phyloP scores from a whole-genome alignment of 2,329 filamentous ascomycete genomes.

The Beauveria scarabaeidicola region DNA sequence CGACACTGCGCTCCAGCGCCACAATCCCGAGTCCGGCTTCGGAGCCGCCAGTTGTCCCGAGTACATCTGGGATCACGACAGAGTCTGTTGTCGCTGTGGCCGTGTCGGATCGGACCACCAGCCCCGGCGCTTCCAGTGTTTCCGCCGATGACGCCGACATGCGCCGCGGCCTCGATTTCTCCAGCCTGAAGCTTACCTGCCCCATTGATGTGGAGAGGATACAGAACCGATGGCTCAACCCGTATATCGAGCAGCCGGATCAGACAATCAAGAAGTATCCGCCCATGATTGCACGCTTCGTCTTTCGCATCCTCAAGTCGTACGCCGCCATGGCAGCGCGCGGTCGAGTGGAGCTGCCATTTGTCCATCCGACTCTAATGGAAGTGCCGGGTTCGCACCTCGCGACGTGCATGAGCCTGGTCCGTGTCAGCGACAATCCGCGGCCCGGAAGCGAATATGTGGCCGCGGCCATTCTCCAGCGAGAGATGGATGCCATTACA shows the following conservation, averaged over 20 bases:
- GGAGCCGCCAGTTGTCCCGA: background rate
- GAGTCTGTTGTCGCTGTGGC: background rate
- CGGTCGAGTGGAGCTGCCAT: background rate
- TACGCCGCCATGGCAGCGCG: conserved; percentile 6
- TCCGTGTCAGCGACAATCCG: background rate
- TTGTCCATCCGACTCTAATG: background rate
- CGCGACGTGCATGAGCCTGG: conserved; percentile 3
- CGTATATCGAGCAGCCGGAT: background rate
- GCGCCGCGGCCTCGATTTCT: background rate
- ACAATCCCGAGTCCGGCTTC: background rate
- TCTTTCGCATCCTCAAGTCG: conserved; percentile 4
- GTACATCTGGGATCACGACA: background rate
- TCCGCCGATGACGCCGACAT: background rate
- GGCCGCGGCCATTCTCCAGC: background rate
- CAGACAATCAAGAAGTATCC: conserved; percentile 4
- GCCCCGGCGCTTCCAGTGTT: background rate
- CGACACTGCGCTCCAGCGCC: background rate
- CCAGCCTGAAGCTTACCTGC: background rate
- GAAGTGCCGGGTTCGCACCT: background rate
- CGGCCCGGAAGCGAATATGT: background rate
- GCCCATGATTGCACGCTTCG: background rate
- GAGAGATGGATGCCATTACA: conserved; percentile 2
- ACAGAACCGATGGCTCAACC: conserved; percentile 5
- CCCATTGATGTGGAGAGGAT: conserved; percentile 4
- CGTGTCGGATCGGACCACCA: background rate